Evolutionary conservation across 2,329 filamentous ascomycete genomes (phyloP).

Genomic region (Ramularia endophylla): DNA sequence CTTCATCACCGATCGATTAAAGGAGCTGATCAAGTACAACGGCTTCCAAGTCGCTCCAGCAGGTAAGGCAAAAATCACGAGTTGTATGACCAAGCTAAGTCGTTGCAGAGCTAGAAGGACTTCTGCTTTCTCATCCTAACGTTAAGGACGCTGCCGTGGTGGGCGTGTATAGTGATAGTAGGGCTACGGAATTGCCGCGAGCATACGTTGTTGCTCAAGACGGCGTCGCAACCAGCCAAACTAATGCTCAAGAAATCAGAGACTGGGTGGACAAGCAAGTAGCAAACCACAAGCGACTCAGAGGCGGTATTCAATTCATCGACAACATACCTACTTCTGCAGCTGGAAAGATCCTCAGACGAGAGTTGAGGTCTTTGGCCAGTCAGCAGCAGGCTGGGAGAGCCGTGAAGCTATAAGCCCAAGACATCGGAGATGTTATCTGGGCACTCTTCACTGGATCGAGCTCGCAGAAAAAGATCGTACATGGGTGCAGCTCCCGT

Average conservation of each 20-base stretch:
- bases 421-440: too few species aligned
- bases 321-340: conserved; percentile 44
- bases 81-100: conserved; percentile 36
- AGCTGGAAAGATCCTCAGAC: conserved; percentile 43
- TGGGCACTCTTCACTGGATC: too few species aligned
- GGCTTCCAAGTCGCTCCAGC: conserved; percentile 38
- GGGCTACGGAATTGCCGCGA: conserved; percentile 42
- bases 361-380: conserved; percentile 39
- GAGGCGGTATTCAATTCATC: conserved; percentile 42
- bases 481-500: too few species aligned
- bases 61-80: neutral
- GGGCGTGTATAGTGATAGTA: conserved; percentile 54
- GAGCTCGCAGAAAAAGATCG: too few species aligned
- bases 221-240: neutral
- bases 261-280: conserved; percentile 40
- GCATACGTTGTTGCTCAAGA: conserved; percentile 34
- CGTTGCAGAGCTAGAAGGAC: conserved; percentile 39
- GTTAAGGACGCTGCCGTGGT: conserved; percentile 55
- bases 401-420: conserved; percentile 35
- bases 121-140: conserved; percentile 42
- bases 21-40: conserved; percentile 57
- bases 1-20: conserved; percentile 75
- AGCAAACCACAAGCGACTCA: conserved; percentile 42
- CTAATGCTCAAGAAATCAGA: conserved; percentile 35
- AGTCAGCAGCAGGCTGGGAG: conserved; percentile 49